Conservation (phyloP, 345 rosid genomes). For the Gossypium thurberi region DNA sequence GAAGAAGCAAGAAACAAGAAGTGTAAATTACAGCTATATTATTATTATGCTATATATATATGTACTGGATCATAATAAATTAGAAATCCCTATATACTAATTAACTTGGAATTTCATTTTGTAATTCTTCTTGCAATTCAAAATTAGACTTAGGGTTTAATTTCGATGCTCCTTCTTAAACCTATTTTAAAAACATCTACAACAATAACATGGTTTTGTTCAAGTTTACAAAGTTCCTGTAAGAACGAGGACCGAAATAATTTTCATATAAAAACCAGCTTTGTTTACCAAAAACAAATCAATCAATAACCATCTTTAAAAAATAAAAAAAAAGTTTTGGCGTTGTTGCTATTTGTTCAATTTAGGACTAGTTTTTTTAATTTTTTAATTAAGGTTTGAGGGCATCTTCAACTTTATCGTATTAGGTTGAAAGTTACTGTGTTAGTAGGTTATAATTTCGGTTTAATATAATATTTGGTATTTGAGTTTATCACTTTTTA, state of each 20-base stretch:
- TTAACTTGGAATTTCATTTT: neutral
- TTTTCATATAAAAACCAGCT: no score
- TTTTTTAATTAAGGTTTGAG: neutral
- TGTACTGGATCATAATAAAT: neutral
- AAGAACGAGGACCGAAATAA: no score
- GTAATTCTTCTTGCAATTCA: neutral
- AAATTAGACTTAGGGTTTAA: neutral
- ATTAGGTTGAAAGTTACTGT: neutral
- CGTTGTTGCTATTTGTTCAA: neutral
- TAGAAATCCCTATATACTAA: neutral
- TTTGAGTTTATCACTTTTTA: no score
- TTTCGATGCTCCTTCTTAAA: neutral
- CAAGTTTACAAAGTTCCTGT: no score
- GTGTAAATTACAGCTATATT: constrained; percentile 18
- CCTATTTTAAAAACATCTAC: no score
- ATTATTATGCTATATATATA: neutral
- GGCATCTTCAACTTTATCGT: neutral
- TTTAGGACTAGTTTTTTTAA: no score
- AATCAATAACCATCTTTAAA: no score
- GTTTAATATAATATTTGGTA: no score
- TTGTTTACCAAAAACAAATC: no score
- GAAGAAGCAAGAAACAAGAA: constrained; percentile 7
- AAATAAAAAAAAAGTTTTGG: neutral
- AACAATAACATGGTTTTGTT: no score
- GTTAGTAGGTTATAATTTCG: neutral